Base-by-base conservation (phyloP, 2,329 filamentous ascomycete genomes). In the Elsinoe perseae region DNA sequence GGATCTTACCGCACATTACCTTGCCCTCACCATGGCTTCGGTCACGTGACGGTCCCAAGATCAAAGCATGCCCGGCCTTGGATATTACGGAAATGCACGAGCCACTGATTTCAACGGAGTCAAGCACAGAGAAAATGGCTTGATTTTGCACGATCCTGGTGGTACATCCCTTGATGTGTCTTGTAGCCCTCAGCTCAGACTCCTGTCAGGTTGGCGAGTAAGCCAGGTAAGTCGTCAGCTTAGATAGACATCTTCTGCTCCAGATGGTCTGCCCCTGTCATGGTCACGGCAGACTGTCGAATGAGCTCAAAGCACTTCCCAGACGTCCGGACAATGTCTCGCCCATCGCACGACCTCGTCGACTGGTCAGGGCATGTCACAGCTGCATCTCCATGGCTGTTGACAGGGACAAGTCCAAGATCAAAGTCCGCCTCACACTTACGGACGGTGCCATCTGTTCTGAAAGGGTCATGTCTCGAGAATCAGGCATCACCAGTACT, bases 351-450 rank as follows among this genome's bases (percentile, higher is more conserved):
- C 21, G 25, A 32, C 44, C 25, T 50, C n/a, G 10, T 4, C 28
- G 25, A 18, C 44, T 32, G 44, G 44, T 50, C 44, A 27, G 44
- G 44, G 44, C 7, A 7, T 16, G 44, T 30, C 25, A 12, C 25
- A 30, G 44, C 44, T 30, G n/a, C 14, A 16, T 14, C 32, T n/a
- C 18, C 23, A 14, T 50, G 25, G 25, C 25, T 32, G 44, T 16
- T 21, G 44, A 25, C 44, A 50, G 21, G 27, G 25, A 50, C 28
- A n/a, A 30, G 44, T 32, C 44, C 44, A 50, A 50, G 25, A 50
- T 30, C 21, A 25, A 50, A 50, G 44, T 50, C 44, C 25, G 27
- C 16, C 44, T 10, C 14, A 44, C 14, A 50, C 20, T 18, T 25
- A 18, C 16, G 25, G 44, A 30, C 25, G 44, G 44, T 30, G 44